Conservation (phyloP, 2,329 filamentous ascomycete genomes). For the Microsporum ferrugineum region DNA sequence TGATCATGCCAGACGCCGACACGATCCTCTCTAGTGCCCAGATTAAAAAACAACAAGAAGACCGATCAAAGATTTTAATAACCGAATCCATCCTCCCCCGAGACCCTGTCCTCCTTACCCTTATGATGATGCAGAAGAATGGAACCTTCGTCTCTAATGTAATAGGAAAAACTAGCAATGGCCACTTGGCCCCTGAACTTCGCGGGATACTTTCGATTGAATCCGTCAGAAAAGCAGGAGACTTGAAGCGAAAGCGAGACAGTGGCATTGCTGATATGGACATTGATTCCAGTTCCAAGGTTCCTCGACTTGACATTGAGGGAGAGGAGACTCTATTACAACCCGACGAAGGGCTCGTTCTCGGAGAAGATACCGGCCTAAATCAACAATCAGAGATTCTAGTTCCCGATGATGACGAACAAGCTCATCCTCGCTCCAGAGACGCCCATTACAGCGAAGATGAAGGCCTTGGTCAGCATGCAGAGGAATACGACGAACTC, state of each 20-base stretch:
- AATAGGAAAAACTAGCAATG: conserved; percentile 66
- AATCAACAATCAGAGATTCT: conserved; percentile 49
- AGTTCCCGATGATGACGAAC: conserved; percentile 47
- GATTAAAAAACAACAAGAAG: conserved; percentile 76
- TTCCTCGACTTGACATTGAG: conserved; percentile 48
- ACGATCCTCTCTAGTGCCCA: conserved; percentile 65
- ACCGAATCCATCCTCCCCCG: conserved; percentile 71
- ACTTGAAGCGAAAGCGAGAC: conserved; percentile 88
- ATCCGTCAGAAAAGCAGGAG: conserved; percentile 60
- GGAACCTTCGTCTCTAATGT: conserved; percentile 83
- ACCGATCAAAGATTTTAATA: conserved; percentile 77
- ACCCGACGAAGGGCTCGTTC: conserved; percentile 40
- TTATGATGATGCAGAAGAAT: conserved; percentile 85
- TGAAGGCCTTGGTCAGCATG: conserved; percentile 34
- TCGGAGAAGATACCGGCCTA: conserved; percentile 37
- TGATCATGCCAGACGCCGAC: conserved; percentile 68
- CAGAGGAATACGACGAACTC: conserved; percentile 66
- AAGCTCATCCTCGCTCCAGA: conserved; percentile 23
- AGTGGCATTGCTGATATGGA: conserved; percentile 73
- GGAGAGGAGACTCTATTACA: conserved; percentile 50
- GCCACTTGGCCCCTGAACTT: conserved; percentile 82
- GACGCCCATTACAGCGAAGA: conserved; percentile 37
- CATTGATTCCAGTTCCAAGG: conserved; percentile 55
- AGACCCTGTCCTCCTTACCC: conserved; percentile 71
- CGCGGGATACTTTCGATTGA: conserved; percentile 85